Evolutionary conservation across 805 yeast genomes (phyloP).

Genomic region (Lachancea nothofagi): DNA sequence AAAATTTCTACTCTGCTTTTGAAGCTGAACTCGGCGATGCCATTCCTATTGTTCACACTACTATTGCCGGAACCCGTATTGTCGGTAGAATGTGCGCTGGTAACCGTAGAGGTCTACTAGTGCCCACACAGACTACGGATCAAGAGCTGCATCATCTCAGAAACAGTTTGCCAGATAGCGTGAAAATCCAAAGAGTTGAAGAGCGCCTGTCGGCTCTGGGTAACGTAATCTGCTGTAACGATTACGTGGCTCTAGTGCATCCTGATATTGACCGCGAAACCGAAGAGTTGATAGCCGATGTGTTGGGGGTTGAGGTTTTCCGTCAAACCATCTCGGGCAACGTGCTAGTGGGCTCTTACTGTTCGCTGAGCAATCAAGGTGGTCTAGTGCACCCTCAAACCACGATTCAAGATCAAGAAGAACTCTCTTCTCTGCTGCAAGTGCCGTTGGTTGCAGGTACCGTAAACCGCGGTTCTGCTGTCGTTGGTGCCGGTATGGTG

Average conservation of each 20-base stretch:
- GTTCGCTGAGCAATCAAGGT: conserved; percentile 93
- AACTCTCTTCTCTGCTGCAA: conserved; percentile 87
- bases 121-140: conserved; percentile 96
- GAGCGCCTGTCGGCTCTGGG: conserved; percentile 96
- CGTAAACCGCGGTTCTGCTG: conserved; percentile 94
- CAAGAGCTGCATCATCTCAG: conserved; percentile 97
- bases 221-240: conserved; percentile 97
- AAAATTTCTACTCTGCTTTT: conserved; percentile 82
- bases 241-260: conserved; percentile 96
- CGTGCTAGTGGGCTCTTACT: conserved; percentile 94
- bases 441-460: conserved; percentile 99
- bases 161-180: conserved; percentile 91
- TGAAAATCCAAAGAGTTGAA: conserved; percentile 95
- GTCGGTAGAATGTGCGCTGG: conserved; percentile 98
- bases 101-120: conserved; percentile 93
- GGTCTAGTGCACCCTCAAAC: conserved; percentile 98
- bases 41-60: conserved; percentile 92
- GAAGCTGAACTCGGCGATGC: conserved; percentile 97
- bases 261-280: conserved; percentile 99
- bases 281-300: conserved; percentile 96
- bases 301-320: conserved; percentile 96
- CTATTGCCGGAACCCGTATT: conserved; percentile 97
- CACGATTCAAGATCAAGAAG: conserved; percentile 96
- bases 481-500: conserved; percentile 98
- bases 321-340: conserved; percentile 98